phyloP scores from a whole-genome alignment of 1,284 basidiomycete species.

The Puccinia coronata region DNA sequence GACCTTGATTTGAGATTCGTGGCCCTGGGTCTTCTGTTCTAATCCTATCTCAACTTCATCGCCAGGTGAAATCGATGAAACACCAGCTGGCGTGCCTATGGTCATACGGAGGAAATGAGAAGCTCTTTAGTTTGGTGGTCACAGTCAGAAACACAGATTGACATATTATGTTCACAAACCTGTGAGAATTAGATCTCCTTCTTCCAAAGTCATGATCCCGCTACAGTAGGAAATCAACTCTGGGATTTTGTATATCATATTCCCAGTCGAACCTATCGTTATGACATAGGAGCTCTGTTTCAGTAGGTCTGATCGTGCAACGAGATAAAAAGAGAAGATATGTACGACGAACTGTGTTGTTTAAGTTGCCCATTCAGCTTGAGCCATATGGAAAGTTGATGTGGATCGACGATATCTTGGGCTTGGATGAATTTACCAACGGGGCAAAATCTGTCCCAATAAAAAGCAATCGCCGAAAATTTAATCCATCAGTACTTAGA shows the following conservation, averaged over 20 bases:
- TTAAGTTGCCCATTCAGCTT: conserved; percentile 39
- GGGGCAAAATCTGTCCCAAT: conserved; percentile 23
- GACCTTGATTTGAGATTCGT: neutral
- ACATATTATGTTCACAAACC: neutral
- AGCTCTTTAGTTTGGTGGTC: neutral
- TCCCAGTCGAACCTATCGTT: conserved; percentile 17
- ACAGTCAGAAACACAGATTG: neutral
- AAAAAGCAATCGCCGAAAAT: neutral
- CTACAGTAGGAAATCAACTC: conserved; percentile 38
- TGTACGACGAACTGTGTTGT: conserved; percentile 34
- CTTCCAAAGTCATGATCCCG: conserved; percentile 43
- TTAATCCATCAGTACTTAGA: neutral
- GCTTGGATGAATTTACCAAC: conserved; percentile 40
- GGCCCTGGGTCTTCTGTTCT: neutral
- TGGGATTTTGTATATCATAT: conserved; percentile 48
- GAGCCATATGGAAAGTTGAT: conserved; percentile 33
- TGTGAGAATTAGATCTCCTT: conserved; percentile 46
- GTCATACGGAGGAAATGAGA: conserved; percentile 6
- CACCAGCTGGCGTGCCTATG: conserved; percentile 40
- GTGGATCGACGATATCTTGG: conserved; percentile 8
- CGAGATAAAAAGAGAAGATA: neutral
- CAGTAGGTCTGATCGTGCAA: neutral
- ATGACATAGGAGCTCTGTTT: neutral
- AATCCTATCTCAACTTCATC: conserved; percentile 37
- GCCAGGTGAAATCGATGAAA: conserved; percentile 29